Base-by-base conservation (phyloP, 2,329 filamentous ascomycete genomes). In the Phaeomoniella chlamydospora region DNA sequence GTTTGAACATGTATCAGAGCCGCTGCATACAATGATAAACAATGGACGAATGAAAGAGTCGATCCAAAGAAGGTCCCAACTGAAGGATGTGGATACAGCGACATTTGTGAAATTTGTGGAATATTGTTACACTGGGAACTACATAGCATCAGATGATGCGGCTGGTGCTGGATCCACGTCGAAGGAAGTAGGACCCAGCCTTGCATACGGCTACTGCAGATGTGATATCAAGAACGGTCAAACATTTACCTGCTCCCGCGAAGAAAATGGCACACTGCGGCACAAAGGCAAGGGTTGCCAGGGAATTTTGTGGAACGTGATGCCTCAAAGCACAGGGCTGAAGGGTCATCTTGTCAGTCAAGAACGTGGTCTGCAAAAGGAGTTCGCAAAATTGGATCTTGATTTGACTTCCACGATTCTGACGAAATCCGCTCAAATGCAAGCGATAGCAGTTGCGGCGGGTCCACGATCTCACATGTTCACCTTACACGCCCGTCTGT, bases 31-130 rank as follows among this genome's bases (percentile, higher is more conserved):
- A 12, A 17, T 34, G 16, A 34, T 34, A 16, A 6, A 26, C 9
- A 34, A 18, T 13, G 32, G 17, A 18, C 14, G 16, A 12, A 17
- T 34, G n/a, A 15, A 34, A 13, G 32, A 34, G 13, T 15, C 32
- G 18, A 34, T 17, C 16, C 9, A 34, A n/a, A 18, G 11, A 16
- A 16, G n/a, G 9, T 13, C 32, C 15, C 12, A 16, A 9, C 9
- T 34, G 10, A 4, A 34, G 13, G 16, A 34, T 16, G 32, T 34
- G 17, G 32, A 34, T 18, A 6, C 10, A 4, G 10, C 13, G 18
- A 34, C 32, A 34, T 34, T 34, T 34, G 18, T 17, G 16, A 13
- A 18, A 9, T 15, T 18, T 17, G n/a, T 15, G 14, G 32, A 34
- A 18, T 18, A 17, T 18, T n/a, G 9, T 6, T 34, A 34, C 32